Conservation (phyloP, 176 grass and related monocot genomes). For the Themeda triandra region DNA sequence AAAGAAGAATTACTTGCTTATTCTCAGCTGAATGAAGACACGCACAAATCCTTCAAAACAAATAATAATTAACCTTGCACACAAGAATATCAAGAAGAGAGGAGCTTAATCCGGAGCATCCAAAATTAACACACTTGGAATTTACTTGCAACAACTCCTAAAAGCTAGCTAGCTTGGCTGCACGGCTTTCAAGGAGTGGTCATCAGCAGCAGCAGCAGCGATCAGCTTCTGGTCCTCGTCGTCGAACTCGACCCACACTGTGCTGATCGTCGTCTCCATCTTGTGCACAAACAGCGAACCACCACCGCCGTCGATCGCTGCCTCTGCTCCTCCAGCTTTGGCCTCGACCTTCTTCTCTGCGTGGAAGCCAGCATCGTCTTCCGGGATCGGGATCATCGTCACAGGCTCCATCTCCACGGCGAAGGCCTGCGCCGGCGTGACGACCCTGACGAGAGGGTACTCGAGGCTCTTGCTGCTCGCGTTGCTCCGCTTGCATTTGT, state of each 20-base stretch:
- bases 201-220: neutral
- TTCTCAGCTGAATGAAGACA: conserved; percentile 34
- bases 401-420: conserved; percentile 20
- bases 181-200: neutral
- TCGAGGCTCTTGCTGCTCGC: conserved; percentile 52
- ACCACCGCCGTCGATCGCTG: neutral
- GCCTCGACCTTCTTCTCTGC: neutral
- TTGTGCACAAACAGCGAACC: conserved; percentile 31
- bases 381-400: neutral
- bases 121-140: conserved; percentile 38
- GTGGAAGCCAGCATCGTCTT: neutral
- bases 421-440: conserved; percentile 45
- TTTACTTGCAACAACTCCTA: conserved; percentile 22
- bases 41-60: conserved; percentile 23
- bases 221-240: conserved; percentile 34
- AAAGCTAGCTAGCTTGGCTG: conserved; percentile 22
- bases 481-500: conserved; percentile 67
- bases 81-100: conserved; percentile 25
- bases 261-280: conserved; percentile 85
- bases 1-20: conserved; percentile 18
- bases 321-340: neutral
- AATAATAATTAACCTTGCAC: conserved; percentile 44
- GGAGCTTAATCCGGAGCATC: conserved; percentile 18
- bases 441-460: conserved; percentile 73
- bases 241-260: conserved; percentile 85